Conservation (phyloP, 2,329 filamentous ascomycete species). For the Monascus ruber region DNA sequence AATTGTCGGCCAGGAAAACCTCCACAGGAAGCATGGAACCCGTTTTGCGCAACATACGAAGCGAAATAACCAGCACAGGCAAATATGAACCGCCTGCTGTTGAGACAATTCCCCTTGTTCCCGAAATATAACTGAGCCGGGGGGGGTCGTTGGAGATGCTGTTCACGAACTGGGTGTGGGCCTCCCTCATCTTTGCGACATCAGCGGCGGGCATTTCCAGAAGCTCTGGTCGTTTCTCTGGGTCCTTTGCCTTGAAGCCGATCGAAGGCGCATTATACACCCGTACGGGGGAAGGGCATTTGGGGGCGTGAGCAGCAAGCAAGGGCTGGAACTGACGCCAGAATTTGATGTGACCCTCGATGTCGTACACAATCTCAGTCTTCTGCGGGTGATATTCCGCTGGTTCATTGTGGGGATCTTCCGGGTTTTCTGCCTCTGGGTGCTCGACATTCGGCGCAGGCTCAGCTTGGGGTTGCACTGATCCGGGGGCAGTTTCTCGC, state of each 20-base stretch:
- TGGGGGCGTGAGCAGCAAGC: conserved; percentile 20
- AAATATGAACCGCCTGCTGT: conserved; percentile 19
- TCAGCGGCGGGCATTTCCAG: conserved; percentile 19
- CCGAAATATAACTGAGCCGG: conserved; percentile 21
- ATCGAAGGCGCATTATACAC: conserved; percentile 14
- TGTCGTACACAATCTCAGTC: neutral
- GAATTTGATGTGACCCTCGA: conserved; percentile 16
- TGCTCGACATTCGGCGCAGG: neutral
- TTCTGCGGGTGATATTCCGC: neutral
- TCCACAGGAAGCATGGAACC: conserved; percentile 30
- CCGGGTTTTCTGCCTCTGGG: neutral
- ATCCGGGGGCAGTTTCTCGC: neutral
- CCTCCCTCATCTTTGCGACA: conserved; percentile 20
- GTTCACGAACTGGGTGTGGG: conserved; percentile 25
- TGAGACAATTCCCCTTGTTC: conserved; percentile 35
- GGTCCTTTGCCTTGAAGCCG: conserved; percentile 16
- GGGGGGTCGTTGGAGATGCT: conserved; percentile 15
- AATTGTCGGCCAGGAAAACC: conserved; percentile 27
- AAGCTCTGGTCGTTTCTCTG: conserved; percentile 18
- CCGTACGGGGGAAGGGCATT: conserved; percentile 16
- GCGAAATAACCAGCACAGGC: conserved; percentile 26
- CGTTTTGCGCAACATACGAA: conserved; percentile 31
- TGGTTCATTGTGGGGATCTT: too few species aligned
- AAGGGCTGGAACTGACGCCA: conserved; percentile 23
- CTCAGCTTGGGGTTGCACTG: neutral